These are phyloP conservation scores for Aspergillus felis DNA, from an alignment of 2,329 filamentous ascomycete genomes.

Conservation along the genomic window DNA sequence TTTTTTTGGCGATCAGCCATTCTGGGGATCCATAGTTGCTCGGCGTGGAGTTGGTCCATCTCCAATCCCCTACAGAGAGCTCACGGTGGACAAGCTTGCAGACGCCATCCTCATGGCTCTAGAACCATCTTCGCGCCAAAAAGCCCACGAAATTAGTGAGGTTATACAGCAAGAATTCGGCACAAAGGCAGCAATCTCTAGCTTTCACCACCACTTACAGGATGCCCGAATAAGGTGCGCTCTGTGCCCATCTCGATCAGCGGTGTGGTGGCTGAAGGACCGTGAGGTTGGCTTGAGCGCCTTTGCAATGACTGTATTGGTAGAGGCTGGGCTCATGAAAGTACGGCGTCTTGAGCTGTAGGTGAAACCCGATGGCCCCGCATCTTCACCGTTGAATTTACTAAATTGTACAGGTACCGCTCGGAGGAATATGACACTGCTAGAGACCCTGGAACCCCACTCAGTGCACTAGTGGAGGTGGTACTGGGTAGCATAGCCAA, in stretches of 20 bases:
- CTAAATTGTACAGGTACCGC: constrained; percentile 40
- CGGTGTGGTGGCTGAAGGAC: constrained; percentile 70
- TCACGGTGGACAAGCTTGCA: constrained; percentile 64
- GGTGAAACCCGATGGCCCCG: too few species aligned
- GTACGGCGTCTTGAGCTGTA: constrained; percentile 68
- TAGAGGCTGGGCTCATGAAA: constrained; percentile 60
- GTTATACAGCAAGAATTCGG: constrained; percentile 65
- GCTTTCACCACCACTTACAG: constrained; percentile 67
- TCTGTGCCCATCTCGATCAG: constrained; percentile 62
- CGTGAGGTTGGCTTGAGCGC: constrained; percentile 67
- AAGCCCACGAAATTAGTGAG: constrained; percentile 55
- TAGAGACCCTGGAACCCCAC: constrained; percentile 72
- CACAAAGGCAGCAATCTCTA: constrained; percentile 59
- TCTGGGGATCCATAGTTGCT: constrained; percentile 75
- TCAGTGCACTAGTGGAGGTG: constrained; percentile 73
- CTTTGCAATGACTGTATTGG: constrained; percentile 67
- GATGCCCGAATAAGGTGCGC: constrained; percentile 65
- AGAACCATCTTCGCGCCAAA: constrained; percentile 55
- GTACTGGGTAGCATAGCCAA: constrained; percentile 75
- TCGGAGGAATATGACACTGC: constrained; percentile 70
- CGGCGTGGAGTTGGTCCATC: constrained; percentile 67
- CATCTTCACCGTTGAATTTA: too few species aligned
- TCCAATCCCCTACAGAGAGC: constrained; percentile 64
- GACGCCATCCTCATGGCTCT: constrained; percentile 60
- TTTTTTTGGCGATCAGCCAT: constrained; percentile 82